Evolutionary conservation across 495 filamentous ascomycete genomes (phyloP).

Genomic region (Aspergillus mulundensis): DNA sequence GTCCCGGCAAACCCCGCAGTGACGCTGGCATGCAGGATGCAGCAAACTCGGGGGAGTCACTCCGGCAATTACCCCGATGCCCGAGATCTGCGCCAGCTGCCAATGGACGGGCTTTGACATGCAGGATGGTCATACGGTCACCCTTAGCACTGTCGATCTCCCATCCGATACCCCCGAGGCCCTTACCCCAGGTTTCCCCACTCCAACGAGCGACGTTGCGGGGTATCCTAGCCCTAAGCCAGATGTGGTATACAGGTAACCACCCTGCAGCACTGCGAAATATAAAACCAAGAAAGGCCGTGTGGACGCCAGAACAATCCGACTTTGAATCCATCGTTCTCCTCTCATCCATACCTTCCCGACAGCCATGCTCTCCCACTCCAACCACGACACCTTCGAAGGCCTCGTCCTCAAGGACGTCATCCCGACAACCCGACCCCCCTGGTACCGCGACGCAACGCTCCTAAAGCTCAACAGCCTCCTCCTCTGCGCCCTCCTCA

Average conservation of each 20-base stretch:
- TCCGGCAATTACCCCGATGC: too few relatives aligned
- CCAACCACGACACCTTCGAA: slow-evolving; percentile 1
- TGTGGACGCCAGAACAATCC: too few relatives aligned
- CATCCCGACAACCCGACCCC: not conserved
- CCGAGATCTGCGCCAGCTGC: too few relatives aligned
- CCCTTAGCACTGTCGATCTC: not conserved
- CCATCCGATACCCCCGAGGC: not conserved
- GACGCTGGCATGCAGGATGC: too few relatives aligned
- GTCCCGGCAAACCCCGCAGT: too few relatives aligned
- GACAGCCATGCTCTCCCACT: not conserved
- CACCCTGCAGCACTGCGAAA: too few relatives aligned
- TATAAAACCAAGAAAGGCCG: not conserved
- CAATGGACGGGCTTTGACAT: too few relatives aligned
- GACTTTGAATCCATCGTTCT: too few relatives aligned
- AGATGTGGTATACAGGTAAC: not conserved
- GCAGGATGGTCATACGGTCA: not conserved
- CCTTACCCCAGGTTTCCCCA: not conserved
- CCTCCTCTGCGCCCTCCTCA: slow-evolving; percentile 4
- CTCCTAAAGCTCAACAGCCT: slow-evolving; percentile 8
- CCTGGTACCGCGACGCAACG: not conserved
- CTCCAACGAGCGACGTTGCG: not conserved
- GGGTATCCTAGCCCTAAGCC: not conserved
- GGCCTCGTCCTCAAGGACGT: slow-evolving; percentile 8
- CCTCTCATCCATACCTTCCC: too few relatives aligned
- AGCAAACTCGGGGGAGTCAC: too few relatives aligned